Conservation (phyloP, 805 yeast genomes). For the Teunomyces barrocoloradensis region DNA sequence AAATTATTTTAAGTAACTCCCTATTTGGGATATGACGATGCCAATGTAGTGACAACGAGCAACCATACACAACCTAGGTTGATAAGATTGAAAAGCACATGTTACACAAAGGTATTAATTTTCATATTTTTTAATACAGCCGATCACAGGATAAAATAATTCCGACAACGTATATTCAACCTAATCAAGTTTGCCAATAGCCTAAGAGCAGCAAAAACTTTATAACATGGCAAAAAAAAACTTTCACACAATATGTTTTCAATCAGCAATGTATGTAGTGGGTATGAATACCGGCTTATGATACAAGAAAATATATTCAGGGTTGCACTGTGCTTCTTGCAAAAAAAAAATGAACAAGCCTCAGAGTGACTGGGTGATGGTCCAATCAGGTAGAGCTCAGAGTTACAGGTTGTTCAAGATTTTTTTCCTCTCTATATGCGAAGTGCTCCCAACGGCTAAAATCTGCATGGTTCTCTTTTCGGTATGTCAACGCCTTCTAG, state of each 20-base stretch:
- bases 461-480: background rate
- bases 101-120: background rate
- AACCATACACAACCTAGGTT: background rate
- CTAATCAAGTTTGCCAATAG: background rate
- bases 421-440: background rate
- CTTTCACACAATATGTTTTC: too few relatives aligned
- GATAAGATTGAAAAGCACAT: background rate
- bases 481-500: background rate
- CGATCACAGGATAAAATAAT: constrained; percentile 1
- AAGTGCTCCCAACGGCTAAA: constrained; percentile 3
- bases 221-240: too few relatives aligned
- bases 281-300: background rate
- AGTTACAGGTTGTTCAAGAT: background rate
- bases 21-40: background rate
- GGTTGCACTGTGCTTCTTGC: constrained; percentile 1
- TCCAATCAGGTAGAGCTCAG: background rate
- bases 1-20: background rate
- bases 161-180: background rate
- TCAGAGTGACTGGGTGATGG: background rate
- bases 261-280: background rate
- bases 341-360: background rate
- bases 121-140: background rate
- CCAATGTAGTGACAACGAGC: background rate
- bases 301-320: background rate
- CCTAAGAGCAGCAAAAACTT: background rate